A percentile compares a stretch with the other conserved stretches of the same genome.
phyloP scores from a whole-genome alignment of 2,329 filamentous ascomycete genomes.

The Orbilia brochopaga region DNA sequence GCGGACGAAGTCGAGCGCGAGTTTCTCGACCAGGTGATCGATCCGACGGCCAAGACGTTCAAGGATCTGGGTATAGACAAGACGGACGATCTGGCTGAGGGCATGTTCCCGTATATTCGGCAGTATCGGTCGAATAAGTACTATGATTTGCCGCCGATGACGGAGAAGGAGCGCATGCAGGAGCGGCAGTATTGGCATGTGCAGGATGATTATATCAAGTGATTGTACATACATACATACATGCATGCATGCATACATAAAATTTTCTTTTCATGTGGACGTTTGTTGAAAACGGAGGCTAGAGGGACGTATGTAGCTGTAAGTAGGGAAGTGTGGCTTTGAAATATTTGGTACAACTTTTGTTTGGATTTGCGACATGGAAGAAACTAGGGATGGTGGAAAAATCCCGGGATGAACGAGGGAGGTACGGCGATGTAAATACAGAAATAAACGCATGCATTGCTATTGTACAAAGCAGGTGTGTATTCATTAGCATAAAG shows the following conservation, averaged over 20 bases:
- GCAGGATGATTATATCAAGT: conserved; percentile 67
- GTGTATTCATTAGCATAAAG: background rate
- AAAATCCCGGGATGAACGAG: background rate
- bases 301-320: no score
- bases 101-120: conserved; percentile 81
- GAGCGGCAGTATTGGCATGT: conserved; percentile 98
- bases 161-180: conserved; percentile 90
- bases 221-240: conserved; percentile 11
- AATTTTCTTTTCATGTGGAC: conserved; percentile 10
- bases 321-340: no score
- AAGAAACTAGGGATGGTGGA: conserved; percentile 17
- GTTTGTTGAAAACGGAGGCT: background rate
- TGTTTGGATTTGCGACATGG: no score
- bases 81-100: conserved; percentile 75
- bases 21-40: conserved; percentile 90
- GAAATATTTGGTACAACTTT: no score
- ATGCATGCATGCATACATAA: conserved; percentile 8
- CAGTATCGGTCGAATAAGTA: conserved; percentile 80
- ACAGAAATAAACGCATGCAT: conserved; percentile 29
- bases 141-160: conserved; percentile 93
- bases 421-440: conserved; percentile 20
- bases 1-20: conserved; percentile 88
- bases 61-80: conserved; percentile 90
- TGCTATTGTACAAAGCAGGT: background rate
- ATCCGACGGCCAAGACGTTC: conserved; percentile 91